Evolutionary conservation across 225 moss, liverwort and hornwort species (phyloP).

Genomic region (Physcomitrium patens): DNA sequence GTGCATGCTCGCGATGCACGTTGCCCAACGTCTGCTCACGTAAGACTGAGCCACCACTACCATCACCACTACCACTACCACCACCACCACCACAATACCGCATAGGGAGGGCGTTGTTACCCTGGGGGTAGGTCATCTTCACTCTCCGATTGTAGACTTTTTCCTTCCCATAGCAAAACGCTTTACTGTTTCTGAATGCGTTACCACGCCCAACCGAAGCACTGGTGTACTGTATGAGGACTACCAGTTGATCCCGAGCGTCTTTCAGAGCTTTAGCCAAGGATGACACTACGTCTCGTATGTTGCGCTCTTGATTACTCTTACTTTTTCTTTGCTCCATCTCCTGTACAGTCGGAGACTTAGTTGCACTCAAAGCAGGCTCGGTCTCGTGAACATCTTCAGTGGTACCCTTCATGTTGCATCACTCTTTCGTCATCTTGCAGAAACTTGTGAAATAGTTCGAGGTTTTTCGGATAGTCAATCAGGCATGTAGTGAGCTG

Average conservation of each 20-base stretch:
- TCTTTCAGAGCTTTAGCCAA: constrained; percentile 45
- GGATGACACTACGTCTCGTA: constrained; percentile 43
- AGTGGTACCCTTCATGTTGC: background rate
- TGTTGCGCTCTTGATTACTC: constrained; percentile 23
- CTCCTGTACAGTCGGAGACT: constrained; percentile 15
- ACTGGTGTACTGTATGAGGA: constrained; percentile 30
- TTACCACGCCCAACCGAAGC: background rate
- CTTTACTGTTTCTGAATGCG: background rate
- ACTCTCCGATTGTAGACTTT: background rate
- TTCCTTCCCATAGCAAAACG: background rate
- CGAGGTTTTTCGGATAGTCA: background rate
- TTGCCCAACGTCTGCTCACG: constrained; percentile 5
- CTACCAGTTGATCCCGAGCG: constrained; percentile 42
- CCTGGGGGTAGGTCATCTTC: background rate
- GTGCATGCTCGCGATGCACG: constrained; percentile 45
- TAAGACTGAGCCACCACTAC: constrained; percentile 7
- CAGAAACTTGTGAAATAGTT: background rate
- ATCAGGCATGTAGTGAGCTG: background rate
- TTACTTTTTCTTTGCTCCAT: constrained; percentile 21
- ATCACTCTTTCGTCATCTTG: background rate
- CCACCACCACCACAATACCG: constrained; percentile 3
- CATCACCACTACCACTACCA: no score
- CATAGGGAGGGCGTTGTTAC: background rate
- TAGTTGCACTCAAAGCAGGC: background rate
- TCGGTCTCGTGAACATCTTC: accelerated